Evolutionary conservation across 257 asterid genomes (phyloP), one percentile per base, ranked within the genome.

Genomic region (Penstemon barbatus): DNA sequence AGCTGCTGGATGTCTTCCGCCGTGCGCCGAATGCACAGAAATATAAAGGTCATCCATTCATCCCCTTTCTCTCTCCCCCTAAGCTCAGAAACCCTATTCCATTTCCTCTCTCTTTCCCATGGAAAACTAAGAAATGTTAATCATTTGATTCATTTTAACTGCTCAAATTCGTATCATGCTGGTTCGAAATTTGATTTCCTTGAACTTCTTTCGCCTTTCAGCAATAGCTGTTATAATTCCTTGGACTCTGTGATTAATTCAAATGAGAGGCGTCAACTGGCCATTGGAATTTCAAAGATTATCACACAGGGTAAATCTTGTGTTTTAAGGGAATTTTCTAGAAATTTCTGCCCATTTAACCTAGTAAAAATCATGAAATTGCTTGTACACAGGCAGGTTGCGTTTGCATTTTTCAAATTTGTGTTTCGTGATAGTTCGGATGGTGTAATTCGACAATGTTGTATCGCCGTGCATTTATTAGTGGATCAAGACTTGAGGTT

Each of bases 361-460:
- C 87, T 93, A 40, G 96, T 75, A 36, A 46, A 77, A 48, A 85
- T 93, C 72, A 81, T 93, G 95, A 79, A 77, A 72, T 65, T 77
- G 71, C 79, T 93, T 15, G 77, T 65, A 7, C 44, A 75, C 70
- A 77, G 81, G 25, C 68, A 63, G 61, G 81, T 82, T 61, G 95
- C 92, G 7, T 73, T 93, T 71, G 89, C 96, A n/a, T 90, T 90
- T 84, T 93, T 87, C 78, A 90, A 84, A 78, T 78, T 68, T 57
- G 82, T 80, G 38, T 77, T 88, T 63, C 71, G 79, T 40, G 89
- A 83, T 77, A 45, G 69, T 71, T 81, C 89, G 2, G 87, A 86
- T 56, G 62, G 66, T 13, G 77, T 81, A 12, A 74, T 85, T 40
- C 71, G 65, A 37, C 75, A 76, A 0, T 85, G 96, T 76, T 90